Evolutionary conservation across 768 basidiomycete genomes (phyloP), one percentile per base, ranked within the genome.

Genomic region (Suillus hirtellus): DNA sequence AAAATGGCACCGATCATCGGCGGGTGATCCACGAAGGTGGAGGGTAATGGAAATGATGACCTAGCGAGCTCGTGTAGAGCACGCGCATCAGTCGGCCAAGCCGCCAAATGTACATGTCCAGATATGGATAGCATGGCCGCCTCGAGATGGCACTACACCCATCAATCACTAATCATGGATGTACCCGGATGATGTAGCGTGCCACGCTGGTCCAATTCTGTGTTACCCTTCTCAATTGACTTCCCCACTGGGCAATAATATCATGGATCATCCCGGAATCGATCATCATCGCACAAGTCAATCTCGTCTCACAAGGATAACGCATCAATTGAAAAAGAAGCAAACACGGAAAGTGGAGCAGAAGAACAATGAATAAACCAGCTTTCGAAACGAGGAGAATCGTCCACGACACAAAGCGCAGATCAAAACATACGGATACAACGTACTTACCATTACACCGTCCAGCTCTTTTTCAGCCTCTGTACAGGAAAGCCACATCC

Each of bases 401-500:
- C 40, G 10, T 19, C 40, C 40, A 56, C 21, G 42, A 58, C 37
- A 21, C 60, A 56, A 52, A 54, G 60, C 46, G 59, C 63, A 63
- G 69, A 31, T 31, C 31, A 31, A 31, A 31, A 31, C 31, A 31
- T 19, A 53, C 52, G 65, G 60, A 60, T 37, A 6, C n/a, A 59
- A 37, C 11, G 19, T 3, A 72, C 74, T 72, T 66, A 75, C 74
- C 72, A 66, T 61, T 63, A 69, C 46, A 50, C 61, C 71, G 62
- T 56, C 15, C 17, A 72, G 65, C 27, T 73, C 75, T 46, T 65
- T 67, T 47, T 71, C 67, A 21, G 73, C 63, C 65, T 77, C 77
- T 27, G 77, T 79, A 50, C 68, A 72, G 14, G 63, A 55, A 24
- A 78, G 69, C 77, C 79, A 80, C 24, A 62, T 63, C 35, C 55